Conservation (phyloP, 1,139 yeast species). For the Hemisphaericaspora xylanilytica region DNA sequence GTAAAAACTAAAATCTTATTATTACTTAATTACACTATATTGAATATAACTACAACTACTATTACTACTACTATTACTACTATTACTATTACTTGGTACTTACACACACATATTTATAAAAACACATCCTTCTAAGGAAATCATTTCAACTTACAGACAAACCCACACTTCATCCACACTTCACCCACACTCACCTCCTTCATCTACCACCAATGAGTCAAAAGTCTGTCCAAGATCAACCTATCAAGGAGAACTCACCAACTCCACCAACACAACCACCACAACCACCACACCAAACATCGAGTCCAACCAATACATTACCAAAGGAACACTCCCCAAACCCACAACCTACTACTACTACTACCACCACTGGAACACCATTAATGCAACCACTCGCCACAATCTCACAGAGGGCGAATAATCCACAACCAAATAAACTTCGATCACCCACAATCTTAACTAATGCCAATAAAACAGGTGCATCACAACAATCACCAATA, state of each 20-base stretch:
- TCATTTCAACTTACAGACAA: too few species aligned
- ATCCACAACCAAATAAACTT: conserved; percentile 1
- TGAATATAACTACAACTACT: too few species aligned
- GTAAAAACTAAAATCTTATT: too few species aligned
- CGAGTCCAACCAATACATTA: background rate
- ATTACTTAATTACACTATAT: too few species aligned
- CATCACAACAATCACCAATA: conserved; percentile 6
- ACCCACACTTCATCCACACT: too few species aligned
- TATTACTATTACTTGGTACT: too few species aligned
- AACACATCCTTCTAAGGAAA: too few species aligned
- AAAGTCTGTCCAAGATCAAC: background rate
- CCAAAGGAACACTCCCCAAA: background rate
- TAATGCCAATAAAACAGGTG: conserved; percentile 3
- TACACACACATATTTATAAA: too few species aligned
- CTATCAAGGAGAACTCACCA: background rate
- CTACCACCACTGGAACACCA: background rate
- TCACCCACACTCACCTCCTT: too few species aligned
- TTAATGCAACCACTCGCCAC: background rate
- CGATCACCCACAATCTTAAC: conserved; percentile 9
- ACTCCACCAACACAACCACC: background rate
- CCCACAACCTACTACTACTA: background rate
- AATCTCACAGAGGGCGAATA: background rate
- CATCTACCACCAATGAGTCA: background rate
- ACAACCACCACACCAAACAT: conserved; percentile 1
- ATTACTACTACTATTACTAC: too few species aligned